Evolutionary conservation across 805 yeast species (phyloP).

Genomic region (Citeromyces matritensis): DNA sequence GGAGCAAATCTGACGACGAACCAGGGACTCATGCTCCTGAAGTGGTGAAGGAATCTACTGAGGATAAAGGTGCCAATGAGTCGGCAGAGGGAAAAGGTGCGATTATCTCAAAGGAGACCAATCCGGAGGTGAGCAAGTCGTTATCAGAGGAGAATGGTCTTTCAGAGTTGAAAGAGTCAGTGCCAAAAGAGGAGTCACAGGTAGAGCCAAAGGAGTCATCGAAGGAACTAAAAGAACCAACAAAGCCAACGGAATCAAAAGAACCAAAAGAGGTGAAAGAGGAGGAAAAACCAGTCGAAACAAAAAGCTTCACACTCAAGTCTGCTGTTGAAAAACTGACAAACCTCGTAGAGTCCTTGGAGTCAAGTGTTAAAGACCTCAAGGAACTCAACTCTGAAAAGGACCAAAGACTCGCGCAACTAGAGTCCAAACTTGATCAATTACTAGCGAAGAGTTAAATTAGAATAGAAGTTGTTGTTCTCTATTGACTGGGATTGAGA

Average conservation of each 20-base stretch:
- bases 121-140: too few species aligned
- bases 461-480: neutral
- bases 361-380: conserved; percentile 35
- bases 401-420: conserved; percentile 39
- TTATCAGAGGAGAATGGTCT: too few species aligned
- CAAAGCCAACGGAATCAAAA: conserved; percentile 5
- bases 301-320: conserved; percentile 53
- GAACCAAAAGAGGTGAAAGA: conserved; percentile 5
- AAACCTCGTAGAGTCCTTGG: conserved; percentile 38
- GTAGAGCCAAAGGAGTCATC: conserved; percentile 5
- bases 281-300: too few species aligned
- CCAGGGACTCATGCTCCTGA: too few species aligned
- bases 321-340: conserved; percentile 59
- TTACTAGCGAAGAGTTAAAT: conserved; percentile 21
- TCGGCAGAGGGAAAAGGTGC: conserved; percentile 2
- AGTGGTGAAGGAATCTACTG: conserved; percentile 1
- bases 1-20: conserved; percentile 1
- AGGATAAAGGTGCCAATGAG: conserved; percentile 2
- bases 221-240: conserved; percentile 5
- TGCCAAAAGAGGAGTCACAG: conserved; percentile 3
- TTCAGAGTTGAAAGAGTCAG: conserved; percentile 4
- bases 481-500: neutral
- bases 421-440: conserved; percentile 49
- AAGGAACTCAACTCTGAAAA: conserved; percentile 42
- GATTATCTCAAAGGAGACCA: conserved; percentile 3